These are phyloP conservation scores for Vicia sativa DNA, from an alignment of 306 rosid genomes.

Conservation along the genomic window DNA sequence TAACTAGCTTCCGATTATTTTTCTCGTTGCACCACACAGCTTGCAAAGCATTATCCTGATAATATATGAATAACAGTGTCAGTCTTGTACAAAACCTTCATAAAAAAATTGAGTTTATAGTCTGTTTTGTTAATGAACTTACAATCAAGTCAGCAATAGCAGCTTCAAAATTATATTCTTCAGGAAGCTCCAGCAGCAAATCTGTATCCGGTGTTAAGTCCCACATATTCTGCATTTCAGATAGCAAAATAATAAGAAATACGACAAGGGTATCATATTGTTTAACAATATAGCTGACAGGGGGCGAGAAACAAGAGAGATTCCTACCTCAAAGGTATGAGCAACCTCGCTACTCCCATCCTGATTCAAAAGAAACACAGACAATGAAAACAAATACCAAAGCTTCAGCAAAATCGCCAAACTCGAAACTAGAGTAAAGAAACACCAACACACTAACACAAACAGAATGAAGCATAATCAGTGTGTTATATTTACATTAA, in stretches of 20 bases:
- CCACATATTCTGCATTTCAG: constrained; percentile 66
- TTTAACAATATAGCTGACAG: no score
- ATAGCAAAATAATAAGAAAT: neutral
- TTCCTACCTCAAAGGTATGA: constrained; percentile 49
- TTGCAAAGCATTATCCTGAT: constrained; percentile 74
- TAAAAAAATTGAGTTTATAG: neutral
- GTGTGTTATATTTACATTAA: constrained; percentile 51
- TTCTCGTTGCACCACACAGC: constrained; percentile 60
- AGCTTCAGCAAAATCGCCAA: neutral
- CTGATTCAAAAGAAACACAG: constrained; percentile 33
- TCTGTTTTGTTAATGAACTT: constrained; percentile 33
- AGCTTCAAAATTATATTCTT: constrained; percentile 58
- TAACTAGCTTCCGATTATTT: constrained; percentile 41
- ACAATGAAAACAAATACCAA: constrained; percentile 16
- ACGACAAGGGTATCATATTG: no score
- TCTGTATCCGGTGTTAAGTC: constrained; percentile 68
- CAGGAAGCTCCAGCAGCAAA: constrained; percentile 56
- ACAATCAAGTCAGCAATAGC: constrained; percentile 75
- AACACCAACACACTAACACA: neutral
- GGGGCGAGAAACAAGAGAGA: neutral
- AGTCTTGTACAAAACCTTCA: neutral
- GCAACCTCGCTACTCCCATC: constrained; percentile 39
- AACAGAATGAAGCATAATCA: neutral
- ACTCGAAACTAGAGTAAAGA: neutral
- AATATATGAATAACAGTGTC: constrained; percentile 24